These are phyloP conservation scores for Penicillium sp. DNA, from an alignment of 2,329 filamentous ascomycete genomes.

Conservation along the genomic window DNA sequence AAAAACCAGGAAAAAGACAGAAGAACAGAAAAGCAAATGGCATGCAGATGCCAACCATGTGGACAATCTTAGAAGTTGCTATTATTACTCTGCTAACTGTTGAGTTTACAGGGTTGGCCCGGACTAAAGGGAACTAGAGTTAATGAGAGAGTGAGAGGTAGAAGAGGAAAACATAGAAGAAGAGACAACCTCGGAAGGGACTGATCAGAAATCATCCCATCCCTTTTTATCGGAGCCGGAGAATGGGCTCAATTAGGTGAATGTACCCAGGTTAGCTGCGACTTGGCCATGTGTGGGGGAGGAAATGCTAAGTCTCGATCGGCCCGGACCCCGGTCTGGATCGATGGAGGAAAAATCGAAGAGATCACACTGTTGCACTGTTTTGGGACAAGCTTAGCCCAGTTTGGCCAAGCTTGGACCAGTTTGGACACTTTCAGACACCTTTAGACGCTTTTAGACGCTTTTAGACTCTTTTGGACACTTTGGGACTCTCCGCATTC, in stretches of 20 bases:
- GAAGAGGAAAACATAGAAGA: too few relatives aligned
- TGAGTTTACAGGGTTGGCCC: neutral
- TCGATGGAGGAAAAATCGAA: neutral
- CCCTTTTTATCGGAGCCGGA: slow-evolving; percentile 10
- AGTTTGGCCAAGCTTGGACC: neutral
- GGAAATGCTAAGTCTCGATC: slow-evolving; percentile 5
- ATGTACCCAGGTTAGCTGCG: neutral
- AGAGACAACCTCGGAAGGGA: too few relatives aligned
- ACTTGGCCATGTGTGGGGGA: neutral
- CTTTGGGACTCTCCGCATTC: slow-evolving; percentile 6
- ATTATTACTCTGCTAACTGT: slow-evolving; percentile 8
- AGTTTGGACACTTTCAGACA: neutral
- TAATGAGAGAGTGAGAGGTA: neutral
- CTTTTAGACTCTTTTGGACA: neutral
- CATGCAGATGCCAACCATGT: slow-evolving; percentile 30
- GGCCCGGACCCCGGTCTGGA: slow-evolving; percentile 9
- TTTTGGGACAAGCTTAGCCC: neutral
- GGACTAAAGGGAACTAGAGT: slow-evolving; percentile 1
- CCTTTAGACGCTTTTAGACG: neutral
- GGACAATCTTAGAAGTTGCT: slow-evolving; percentile 12
- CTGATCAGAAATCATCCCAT: too few relatives aligned
- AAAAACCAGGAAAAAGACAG: neutral
- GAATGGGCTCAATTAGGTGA: slow-evolving; percentile 5
- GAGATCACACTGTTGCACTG: neutral
- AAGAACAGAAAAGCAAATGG: slow-evolving; percentile 9